These are phyloP conservation scores for Penicillium sp. DNA, from an alignment of 2,329 filamentous ascomycete genomes.

Conservation along the genomic window DNA sequence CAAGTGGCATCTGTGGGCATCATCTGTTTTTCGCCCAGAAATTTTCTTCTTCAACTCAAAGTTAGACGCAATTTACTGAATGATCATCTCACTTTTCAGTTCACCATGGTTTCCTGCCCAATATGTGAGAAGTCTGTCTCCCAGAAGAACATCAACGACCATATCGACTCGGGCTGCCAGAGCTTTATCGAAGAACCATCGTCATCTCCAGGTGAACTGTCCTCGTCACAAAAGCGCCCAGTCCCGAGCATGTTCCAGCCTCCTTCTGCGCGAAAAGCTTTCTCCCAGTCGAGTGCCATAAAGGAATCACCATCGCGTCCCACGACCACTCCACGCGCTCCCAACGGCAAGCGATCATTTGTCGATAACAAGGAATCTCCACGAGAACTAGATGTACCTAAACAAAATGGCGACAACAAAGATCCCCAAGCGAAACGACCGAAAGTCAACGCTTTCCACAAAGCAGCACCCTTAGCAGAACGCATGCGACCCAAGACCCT, in stretches of 20 bases:
- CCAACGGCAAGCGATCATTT: constrained; percentile 34
- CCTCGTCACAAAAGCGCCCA: constrained; percentile 38
- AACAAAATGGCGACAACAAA: constrained; percentile 27
- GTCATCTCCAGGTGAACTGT: constrained; percentile 44
- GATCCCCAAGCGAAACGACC: constrained; percentile 58
- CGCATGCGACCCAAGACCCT: constrained; percentile 83
- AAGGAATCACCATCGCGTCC: constrained; percentile 26
- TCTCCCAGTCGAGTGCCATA: constrained; percentile 22
- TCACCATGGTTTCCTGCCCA: constrained; percentile 66
- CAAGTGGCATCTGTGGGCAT: not conserved
- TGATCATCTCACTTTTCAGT: not conserved
- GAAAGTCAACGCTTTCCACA: constrained; percentile 61
- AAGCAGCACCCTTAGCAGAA: constrained; percentile 81
- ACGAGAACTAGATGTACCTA: constrained; percentile 25
- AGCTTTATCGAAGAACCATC: constrained; percentile 56
- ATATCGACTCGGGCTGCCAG: constrained; percentile 81
- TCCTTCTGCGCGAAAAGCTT: constrained; percentile 45
- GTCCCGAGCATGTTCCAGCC: constrained; percentile 56
- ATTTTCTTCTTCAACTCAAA: not conserved
- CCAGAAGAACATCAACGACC: constrained; percentile 69
- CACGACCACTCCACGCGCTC: constrained; percentile 26
- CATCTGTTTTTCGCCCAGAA: not conserved
- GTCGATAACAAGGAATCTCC: constrained; percentile 23
- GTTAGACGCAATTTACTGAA: not conserved
- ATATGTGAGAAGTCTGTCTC: constrained; percentile 65